A percentile compares a stretch with the other conserved stretches of the same genome.
Conservation (phyloP, 1,284 basidiomycete genomes). For the Leccinum angustisporum region DNA sequence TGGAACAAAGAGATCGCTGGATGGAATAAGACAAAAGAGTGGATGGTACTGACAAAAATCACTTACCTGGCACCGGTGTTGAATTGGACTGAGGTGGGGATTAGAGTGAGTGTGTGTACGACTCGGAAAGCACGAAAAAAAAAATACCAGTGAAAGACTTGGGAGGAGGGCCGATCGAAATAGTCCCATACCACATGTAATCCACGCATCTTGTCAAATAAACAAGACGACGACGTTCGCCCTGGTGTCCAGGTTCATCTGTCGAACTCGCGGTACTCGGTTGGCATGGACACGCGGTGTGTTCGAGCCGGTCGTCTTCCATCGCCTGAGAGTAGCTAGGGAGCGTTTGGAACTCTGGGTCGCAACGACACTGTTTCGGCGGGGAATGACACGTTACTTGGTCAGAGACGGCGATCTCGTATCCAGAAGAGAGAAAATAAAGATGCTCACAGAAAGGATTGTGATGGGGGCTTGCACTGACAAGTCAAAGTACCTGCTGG, state of each 20-base stretch:
- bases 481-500: conserved; percentile 84
- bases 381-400: not conserved
- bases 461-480: conserved; percentile 84
- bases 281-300: conserved; percentile 47
- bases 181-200: no score
- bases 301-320: conserved; percentile 32
- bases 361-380: conserved; percentile 70
- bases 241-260: not conserved
- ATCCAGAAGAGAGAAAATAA: not conserved
- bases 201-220: no score
- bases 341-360: conserved; percentile 73
- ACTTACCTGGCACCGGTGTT: no score
- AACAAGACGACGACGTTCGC: not conserved
- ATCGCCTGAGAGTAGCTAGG: conserved; percentile 63
- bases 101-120: no score
- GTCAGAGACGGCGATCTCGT: not conserved
- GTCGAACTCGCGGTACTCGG: not conserved
- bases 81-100: no score
- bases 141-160: no score
- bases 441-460: conserved; percentile 63
- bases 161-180: no score
- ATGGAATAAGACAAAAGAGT: no score
- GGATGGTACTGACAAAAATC: no score
- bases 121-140: no score
- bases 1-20: no score